Evolutionary conservation across 1,284 basidiomycete species (phyloP).

Genomic region (Crucibulum cyathiforme): DNA sequence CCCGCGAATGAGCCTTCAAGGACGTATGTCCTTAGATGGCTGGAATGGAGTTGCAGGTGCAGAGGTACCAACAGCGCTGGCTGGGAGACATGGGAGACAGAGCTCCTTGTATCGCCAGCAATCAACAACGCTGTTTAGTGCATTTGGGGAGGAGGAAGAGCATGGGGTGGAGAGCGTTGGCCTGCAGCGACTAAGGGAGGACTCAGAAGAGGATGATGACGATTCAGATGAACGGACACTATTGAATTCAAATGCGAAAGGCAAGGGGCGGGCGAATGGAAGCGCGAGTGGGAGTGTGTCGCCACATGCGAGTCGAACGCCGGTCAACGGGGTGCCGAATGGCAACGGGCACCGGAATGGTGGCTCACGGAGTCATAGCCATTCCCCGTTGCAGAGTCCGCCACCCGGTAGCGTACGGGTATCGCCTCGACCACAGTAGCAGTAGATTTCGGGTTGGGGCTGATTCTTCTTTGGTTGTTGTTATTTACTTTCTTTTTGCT

Average conservation of each 20-base stretch:
- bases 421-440: too few relatives aligned
- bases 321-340: not conserved
- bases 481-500: too few relatives aligned
- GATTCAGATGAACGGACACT: slow-evolving; percentile 57
- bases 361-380: slow-evolving; percentile 43
- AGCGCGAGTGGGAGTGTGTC: not conserved
- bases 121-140: slow-evolving; percentile 64
- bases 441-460: too few relatives aligned
- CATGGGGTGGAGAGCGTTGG: slow-evolving; percentile 36
- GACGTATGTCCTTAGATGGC: slow-evolving; percentile 72
- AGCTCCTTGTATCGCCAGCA: slow-evolving; percentile 69
- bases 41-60: slow-evolving; percentile 59
- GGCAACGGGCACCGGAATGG: slow-evolving; percentile 12
- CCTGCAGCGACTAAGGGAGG: slow-evolving; percentile 51
- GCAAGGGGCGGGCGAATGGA: slow-evolving; percentile 5
- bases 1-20: slow-evolving; percentile 72
- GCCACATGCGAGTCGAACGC: not conserved
- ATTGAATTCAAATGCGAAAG: slow-evolving; percentile 35
- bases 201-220: slow-evolving; percentile 51
- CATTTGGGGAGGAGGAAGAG: slow-evolving; percentile 56
- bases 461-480: too few relatives aligned
- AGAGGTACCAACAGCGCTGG: slow-evolving; percentile 30
- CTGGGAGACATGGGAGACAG: slow-evolving; percentile 48
- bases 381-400: slow-evolving; percentile 30
- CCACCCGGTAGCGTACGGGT: too few relatives aligned